Evolutionary conservation across 345 rosid genomes (phyloP), one percentile per base, ranked within the genome.

Genomic region (Lepidium aucheri): DNA sequence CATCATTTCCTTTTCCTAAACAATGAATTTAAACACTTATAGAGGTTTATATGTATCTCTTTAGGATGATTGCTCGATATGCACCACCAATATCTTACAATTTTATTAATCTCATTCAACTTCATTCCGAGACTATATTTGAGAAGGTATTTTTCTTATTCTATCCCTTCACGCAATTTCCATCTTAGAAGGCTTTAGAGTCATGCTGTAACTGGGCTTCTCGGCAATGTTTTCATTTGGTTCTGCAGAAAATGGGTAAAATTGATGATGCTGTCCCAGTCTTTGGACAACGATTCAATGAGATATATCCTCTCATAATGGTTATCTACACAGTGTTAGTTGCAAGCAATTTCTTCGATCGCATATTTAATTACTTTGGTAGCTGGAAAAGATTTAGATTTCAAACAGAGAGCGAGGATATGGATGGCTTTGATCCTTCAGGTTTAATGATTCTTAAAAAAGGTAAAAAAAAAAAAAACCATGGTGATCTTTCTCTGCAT

Each of bases 41-140:
- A 13, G 44, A 26, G 46, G 57, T 49, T 60, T 43, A 41, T 56
- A 43, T 44, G 70, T 33, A 16, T 49, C 56, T 76, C 60, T 73
- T 6, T 67, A 95, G 99, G 90, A 95, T 91, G 98, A 86, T 95
- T 80, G 99, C 99, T 72, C 96, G 98, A 70, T 95, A 95, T 76
- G 98, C 99, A 9, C 89, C 99, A 33, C 92, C 98, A 58, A 78
- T 95, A 79, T 91, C 98, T 11, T 95, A 91, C 84, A 95, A 95
- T 77, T 89, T 91, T 80, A 95, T 95, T 62, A 87, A 89, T 77
- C 98, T 95, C 68, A 91, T 95, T 77, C 82, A 81, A 74, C 93
- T 87, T 63, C 72, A 73, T 44, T 53, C 67, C 14, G 68, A 69
- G 60, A 91, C 99, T 45, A 82, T 95, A 74, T 95, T 95, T 78